Evolutionary conservation across 2,329 filamentous ascomycete genomes (phyloP).

Genomic region (Aureobasidium musti): DNA sequence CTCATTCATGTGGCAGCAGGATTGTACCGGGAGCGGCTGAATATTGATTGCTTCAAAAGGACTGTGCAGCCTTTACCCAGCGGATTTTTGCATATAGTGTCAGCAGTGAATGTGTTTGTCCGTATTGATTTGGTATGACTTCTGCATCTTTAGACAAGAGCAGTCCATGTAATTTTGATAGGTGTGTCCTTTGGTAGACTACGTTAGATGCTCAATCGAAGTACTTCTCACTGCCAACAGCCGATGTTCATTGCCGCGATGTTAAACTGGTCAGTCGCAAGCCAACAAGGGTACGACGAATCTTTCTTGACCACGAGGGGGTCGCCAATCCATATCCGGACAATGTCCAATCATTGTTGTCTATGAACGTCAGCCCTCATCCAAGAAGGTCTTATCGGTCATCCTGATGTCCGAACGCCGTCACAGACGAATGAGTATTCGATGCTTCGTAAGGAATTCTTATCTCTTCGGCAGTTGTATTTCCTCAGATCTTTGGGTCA

Average conservation of each 20-base stretch:
- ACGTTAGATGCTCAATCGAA: background rate
- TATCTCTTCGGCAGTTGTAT: no score
- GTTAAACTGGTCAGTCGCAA: slow-evolving; percentile 10
- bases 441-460: no score
- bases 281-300: slow-evolving; percentile 3
- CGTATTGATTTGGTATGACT: background rate
- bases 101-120: background rate
- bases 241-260: slow-evolving; percentile 1
- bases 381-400: background rate
- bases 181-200: no score
- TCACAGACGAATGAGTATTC: no score
- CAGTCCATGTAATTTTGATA: background rate
- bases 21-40: background rate
- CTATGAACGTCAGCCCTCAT: background rate
- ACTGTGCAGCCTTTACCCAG: background rate
- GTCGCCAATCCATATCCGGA: background rate
- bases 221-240: background rate
- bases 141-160: background rate
- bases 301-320: background rate
- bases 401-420: background rate
- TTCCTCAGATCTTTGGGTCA: no score
- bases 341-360: background rate
- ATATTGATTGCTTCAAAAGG: slow-evolving; percentile 13
- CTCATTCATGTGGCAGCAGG: background rate
- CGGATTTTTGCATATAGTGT: background rate